Evolutionary conservation across 345 rosid species (phyloP).

Genomic region (Eucalyptus viminalis): DNA sequence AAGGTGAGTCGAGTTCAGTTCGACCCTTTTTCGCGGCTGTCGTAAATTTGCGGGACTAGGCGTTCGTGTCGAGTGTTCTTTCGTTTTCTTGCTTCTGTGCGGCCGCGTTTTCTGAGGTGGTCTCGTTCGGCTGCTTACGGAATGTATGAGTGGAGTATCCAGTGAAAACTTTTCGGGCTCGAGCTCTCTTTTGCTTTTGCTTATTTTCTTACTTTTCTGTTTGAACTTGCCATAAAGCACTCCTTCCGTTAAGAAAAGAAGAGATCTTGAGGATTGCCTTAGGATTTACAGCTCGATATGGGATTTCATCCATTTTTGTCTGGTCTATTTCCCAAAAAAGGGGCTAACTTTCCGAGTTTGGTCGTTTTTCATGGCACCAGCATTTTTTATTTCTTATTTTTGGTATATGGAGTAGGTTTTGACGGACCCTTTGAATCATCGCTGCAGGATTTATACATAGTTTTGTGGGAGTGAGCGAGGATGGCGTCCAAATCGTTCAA

Average conservation of each 20-base stretch:
- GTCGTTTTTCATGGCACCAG: not conserved
- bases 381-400: not conserved
- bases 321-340: not conserved
- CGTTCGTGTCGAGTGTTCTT: not conserved
- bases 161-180: not conserved
- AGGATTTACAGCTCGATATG: not conserved
- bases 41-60: not conserved
- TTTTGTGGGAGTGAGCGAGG: not conserved
- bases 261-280: not conserved
- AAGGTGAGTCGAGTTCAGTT: not conserved
- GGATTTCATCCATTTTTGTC: not conserved
- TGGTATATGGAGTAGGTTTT: not conserved
- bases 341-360: not conserved
- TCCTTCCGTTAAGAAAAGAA: not conserved
- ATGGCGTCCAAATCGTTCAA: conserved; percentile 69
- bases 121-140: not conserved
- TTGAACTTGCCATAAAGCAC: not conserved
- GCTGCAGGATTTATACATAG: not conserved
- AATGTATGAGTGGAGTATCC: not conserved
- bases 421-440: not conserved
- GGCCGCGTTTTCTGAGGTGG: not conserved
- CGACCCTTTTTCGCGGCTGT: not conserved
- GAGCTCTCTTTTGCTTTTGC: not conserved
- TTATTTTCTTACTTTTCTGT: not conserved
- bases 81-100: not conserved